Conservation (phyloP, 768 basidiomycete genomes). For the Coprinopsis cinerea region DNA sequence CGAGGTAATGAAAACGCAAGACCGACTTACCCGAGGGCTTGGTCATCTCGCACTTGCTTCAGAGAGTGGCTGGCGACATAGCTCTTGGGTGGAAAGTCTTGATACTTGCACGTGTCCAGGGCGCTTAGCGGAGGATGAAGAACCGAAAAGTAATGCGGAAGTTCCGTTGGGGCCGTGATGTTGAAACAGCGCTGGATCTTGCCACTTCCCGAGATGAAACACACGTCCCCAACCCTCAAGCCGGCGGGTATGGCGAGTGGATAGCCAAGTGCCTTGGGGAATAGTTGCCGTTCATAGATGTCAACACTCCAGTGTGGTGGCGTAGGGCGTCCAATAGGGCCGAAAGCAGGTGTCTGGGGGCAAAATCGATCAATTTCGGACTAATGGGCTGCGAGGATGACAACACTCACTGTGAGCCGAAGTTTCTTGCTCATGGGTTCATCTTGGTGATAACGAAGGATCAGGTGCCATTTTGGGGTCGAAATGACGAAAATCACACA, state of each 20-base stretch:
- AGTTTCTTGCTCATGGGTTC: not conserved
- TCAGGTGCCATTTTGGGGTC: not conserved
- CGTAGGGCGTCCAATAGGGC: not conserved
- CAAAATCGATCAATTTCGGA: not conserved
- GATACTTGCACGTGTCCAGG: constrained; percentile 5
- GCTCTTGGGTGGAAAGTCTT: constrained; percentile 2
- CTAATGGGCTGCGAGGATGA: not conserved
- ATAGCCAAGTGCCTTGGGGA: not conserved
- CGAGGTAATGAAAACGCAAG: constrained; percentile 1
- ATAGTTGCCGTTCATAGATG: constrained; percentile 1
- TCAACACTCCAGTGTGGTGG: constrained; percentile 2
- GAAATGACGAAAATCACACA: not conserved
- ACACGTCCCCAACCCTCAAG: constrained; percentile 7
- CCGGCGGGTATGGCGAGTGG: constrained; percentile 4
- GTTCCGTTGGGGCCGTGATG: constrained; percentile 3
- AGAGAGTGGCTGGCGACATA: constrained; percentile 5
- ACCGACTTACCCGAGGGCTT: constrained; percentile 2
- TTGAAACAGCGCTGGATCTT: constrained; percentile 7
- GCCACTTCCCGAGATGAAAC: constrained; percentile 1
- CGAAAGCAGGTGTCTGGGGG: constrained; percentile 3
- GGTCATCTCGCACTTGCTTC: not conserved
- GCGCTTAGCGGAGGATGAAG: constrained; percentile 1
- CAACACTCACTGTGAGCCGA: not conserved
- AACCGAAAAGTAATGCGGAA: constrained; percentile 7
- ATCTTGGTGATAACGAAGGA: not conserved